Evolutionary conservation across 164 flowering plant species (phyloP).

Genomic region (Dillenia turbinata): DNA sequence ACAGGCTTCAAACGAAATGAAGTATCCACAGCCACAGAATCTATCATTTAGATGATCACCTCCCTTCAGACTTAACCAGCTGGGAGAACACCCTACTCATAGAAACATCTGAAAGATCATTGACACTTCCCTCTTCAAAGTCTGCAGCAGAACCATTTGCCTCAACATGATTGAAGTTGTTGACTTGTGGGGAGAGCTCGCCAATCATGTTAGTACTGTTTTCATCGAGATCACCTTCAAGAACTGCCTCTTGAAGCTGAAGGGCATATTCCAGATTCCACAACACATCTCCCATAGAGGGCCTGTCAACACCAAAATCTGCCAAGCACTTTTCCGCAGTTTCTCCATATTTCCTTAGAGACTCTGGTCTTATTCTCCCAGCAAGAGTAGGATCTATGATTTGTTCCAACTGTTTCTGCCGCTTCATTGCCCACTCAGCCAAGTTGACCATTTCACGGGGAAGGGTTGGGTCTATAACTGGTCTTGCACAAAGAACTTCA

Average conservation of each 20-base stretch:
- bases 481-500: slow-evolving; percentile 78
- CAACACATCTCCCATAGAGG: slow-evolving; percentile 79
- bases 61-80: slow-evolving; percentile 66
- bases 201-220: slow-evolving; percentile 59
- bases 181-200: slow-evolving; percentile 45
- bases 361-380: slow-evolving; percentile 59
- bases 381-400: slow-evolving; percentile 52
- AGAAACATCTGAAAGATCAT: slow-evolving; percentile 60
- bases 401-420: slow-evolving; percentile 65
- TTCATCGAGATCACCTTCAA: slow-evolving; percentile 55
- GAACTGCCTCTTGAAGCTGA: slow-evolving; percentile 65
- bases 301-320: slow-evolving; percentile 71
- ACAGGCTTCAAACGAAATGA: no score
- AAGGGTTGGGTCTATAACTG: slow-evolving; percentile 74
- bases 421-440: slow-evolving; percentile 83
- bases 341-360: slow-evolving; percentile 68
- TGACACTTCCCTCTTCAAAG: slow-evolving; percentile 25
- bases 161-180: slow-evolving; percentile 29
- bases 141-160: slow-evolving; percentile 19
- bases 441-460: slow-evolving; percentile 71
- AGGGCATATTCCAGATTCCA: slow-evolving; percentile 81
- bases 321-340: slow-evolving; percentile 87
- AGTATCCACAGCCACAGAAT: no score
- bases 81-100: slow-evolving; percentile 79
- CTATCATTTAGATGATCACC: slow-evolving; percentile 21